Evolutionary conservation across 129 eudicot species (phyloP), one percentile per base, ranked within the genome.

Genomic region (Flaveria robusta): DNA sequence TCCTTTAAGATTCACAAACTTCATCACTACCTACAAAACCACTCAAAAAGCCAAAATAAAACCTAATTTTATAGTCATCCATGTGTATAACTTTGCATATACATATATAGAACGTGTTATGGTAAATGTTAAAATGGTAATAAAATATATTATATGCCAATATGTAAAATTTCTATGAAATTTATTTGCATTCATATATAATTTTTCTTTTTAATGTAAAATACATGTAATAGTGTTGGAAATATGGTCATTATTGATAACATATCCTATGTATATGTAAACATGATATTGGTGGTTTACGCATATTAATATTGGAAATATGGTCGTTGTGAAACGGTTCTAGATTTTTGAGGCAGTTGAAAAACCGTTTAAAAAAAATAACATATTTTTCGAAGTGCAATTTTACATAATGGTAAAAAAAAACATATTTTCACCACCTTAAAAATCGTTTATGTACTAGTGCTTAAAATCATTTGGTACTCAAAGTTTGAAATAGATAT

Each of bases 81-180:
- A 77, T 68, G 63, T 78, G 64, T 60, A 31, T 20, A 15, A 69
- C 12, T 69, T 69, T 56, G 68, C 20, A 58, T 10, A 19, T 41
- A 24, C 54, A 66, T 29, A 37, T 43, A 43, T 10, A 29, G 1
- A 22, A 29, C 67, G 63, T 75, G 49, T 43, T 18, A 13, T 54
- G 3, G n/a, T 52, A 18, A 7, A 52, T 16, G 9, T 52, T 18
- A 52, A 49, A 52, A 18, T n/a, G 23, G 11, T 5, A n/a, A 52
- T 9, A 3, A 2, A 46, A 3, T 13, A 10, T 13, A 13, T 46
- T 43, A 12, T 12, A 46, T 46, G n/a, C 3, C 0, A 2, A 10
- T 13, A 46, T 46, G 16, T 46, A 46, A 46, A 13, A 46, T 46
- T 46, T 46, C 16, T n/a, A n/a, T n/a, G n/a, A n/a, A n/a, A n/a